Percentiles rank a stretch among this genome's conserved stretches.
Conservation (phyloP, 495 filamentous ascomycete species). For the Neurospora pannonica region DNA sequence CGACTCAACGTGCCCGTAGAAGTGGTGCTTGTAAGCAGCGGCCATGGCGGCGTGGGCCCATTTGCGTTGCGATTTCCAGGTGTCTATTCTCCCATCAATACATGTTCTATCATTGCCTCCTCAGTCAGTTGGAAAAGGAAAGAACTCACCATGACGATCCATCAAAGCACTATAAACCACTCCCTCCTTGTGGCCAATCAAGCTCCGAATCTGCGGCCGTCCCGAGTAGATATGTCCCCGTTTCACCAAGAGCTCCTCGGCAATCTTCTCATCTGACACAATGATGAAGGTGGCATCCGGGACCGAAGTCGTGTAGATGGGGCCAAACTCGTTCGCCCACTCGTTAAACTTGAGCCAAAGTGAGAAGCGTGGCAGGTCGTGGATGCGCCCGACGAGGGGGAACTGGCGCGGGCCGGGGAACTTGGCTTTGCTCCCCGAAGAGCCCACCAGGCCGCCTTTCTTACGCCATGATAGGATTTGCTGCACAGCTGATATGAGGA, state of each 20-base stretch:
- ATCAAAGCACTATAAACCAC: slow-evolving; percentile 38
- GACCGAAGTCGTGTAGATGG: slow-evolving; percentile 43
- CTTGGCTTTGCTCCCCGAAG: background rate
- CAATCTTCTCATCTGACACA: slow-evolving; percentile 46
- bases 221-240: slow-evolving; percentile 45
- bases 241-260: slow-evolving; percentile 45
- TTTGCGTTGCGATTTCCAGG: slow-evolving; percentile 37
- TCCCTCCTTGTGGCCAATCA: slow-evolving; percentile 39
- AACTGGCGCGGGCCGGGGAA: slow-evolving; percentile 38
- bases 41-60: slow-evolving; percentile 41
- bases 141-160: slow-evolving; percentile 36
- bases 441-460: slow-evolving; percentile 5
- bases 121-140: background rate
- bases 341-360: slow-evolving; percentile 49
- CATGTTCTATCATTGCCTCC: too few species aligned
- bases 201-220: slow-evolving; percentile 37
- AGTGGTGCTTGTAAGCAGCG: slow-evolving; percentile 36
- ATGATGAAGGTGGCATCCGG: slow-evolving; percentile 42
- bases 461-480: slow-evolving; percentile 31
- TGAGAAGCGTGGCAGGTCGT: slow-evolving; percentile 39
- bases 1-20: slow-evolving; percentile 38
- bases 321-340: slow-evolving; percentile 46
- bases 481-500: slow-evolving; percentile 31
- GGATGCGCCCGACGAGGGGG: slow-evolving; percentile 41
- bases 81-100: slow-evolving; percentile 18